Percentiles rank a stretch among this genome's conserved stretches.
Evolutionary conservation across 2,329 filamentous ascomycete species (phyloP).

Genomic region (Hirsutella rhossiliensis): DNA sequence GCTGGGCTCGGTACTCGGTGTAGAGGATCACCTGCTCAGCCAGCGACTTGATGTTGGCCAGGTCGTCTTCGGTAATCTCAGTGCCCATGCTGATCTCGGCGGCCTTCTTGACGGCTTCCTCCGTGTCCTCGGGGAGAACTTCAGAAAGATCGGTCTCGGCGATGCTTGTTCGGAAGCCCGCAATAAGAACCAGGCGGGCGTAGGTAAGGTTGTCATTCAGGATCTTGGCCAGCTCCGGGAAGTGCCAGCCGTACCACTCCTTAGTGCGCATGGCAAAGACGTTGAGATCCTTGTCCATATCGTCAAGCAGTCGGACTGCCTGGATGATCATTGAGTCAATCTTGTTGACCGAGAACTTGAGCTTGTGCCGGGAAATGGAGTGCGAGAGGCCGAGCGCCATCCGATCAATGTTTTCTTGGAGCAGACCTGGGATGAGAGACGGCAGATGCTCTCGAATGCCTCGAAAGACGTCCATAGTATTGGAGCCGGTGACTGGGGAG

Average conservation of each 20-base stretch:
- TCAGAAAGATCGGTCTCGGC: conserved; percentile 69
- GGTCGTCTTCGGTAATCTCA: conserved; percentile 84
- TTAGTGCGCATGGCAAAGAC: conserved; percentile 98
- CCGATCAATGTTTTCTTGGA: conserved; percentile 75
- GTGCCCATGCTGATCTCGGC: conserved; percentile 98
- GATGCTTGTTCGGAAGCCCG: conserved; percentile 80
- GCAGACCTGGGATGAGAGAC: conserved; percentile 79
- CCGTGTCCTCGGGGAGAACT: conserved; percentile 90
- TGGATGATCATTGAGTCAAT: conserved; percentile 99
- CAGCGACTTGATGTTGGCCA: conserved; percentile 83
- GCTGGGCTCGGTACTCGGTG: conserved; percentile 78
- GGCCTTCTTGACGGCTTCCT: conserved; percentile 79
- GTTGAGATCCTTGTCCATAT: conserved; percentile 97
- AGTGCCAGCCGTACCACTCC: conserved; percentile 99
- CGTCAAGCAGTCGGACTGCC: conserved; percentile 85
- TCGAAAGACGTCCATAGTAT: conserved; percentile 72
- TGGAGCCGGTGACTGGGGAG: conserved; percentile 56
- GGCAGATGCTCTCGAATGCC: conserved; percentile 85
- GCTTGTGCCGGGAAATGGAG: conserved; percentile 91
- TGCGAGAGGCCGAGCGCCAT: conserved; percentile 96
- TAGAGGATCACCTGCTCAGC: conserved; percentile 90
- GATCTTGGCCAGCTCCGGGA: conserved; percentile 95
- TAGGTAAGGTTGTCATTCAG: conserved; percentile 96
- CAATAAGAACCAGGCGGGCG: conserved; percentile 72
- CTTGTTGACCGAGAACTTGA: conserved; percentile 98